phyloP scores from a whole-genome alignment of 257 asterid species.

The Nemophila menziesii region DNA sequence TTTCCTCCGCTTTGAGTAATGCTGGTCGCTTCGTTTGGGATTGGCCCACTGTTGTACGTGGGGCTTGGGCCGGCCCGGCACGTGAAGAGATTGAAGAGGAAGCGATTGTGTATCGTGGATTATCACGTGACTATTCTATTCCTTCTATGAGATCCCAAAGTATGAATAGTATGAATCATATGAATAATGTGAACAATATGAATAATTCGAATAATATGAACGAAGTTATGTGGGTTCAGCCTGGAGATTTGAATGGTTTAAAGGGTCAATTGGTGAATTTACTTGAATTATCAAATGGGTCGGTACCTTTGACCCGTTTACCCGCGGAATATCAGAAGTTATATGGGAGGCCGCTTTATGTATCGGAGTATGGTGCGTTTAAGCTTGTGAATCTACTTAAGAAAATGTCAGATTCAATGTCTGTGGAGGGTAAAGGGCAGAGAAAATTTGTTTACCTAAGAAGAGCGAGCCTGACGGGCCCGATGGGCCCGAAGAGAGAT shows the following conservation, averaged over 20 bases:
- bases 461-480: constrained; percentile 28
- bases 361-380: constrained; percentile 58
- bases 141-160: constrained; percentile 26
- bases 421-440: constrained; percentile 46
- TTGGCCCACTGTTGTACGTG: constrained; percentile 86
- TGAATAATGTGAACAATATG: no score
- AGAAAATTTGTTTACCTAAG: constrained; percentile 43
- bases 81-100: constrained; percentile 63
- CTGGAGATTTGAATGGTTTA: constrained; percentile 77
- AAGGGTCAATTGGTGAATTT: constrained; percentile 65
- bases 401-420: constrained; percentile 56
- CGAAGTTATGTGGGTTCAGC: constrained; percentile 62
- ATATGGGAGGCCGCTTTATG: constrained; percentile 66
- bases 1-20: constrained; percentile 73
- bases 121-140: constrained; percentile 29
- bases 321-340: constrained; percentile 61
- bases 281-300: constrained; percentile 65
- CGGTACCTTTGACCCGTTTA: constrained; percentile 48
- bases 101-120: constrained; percentile 59
- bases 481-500: constrained; percentile 31
- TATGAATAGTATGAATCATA: constrained; percentile 32
- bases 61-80: constrained; percentile 33
- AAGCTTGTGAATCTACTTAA: constrained; percentile 65
- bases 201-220: no score
- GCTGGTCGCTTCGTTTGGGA: constrained; percentile 93